Evolutionary conservation across 1,139 yeast species (phyloP).

Genomic region (Geotrichum carabidarum): DNA sequence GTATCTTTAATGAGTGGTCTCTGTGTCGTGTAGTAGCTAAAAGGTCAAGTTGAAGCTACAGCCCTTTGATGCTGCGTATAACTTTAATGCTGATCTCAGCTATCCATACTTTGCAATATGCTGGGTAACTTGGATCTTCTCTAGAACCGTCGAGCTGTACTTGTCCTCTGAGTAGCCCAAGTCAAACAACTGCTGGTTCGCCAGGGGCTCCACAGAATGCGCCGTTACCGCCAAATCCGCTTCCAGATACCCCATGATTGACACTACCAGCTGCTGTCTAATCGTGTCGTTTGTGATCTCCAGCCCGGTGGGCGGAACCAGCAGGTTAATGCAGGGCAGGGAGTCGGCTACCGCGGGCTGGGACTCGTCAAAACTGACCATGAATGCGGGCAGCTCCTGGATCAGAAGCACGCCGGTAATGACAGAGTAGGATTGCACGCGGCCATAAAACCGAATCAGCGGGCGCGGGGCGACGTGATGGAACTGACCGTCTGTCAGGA

Average conservation of each 20-base stretch:
- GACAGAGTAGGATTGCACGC: not conserved
- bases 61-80: too few species aligned
- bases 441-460: slow-evolving; percentile 15
- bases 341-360: not conserved
- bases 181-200: slow-evolving; percentile 9
- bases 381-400: slow-evolving; percentile 16
- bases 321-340: not conserved
- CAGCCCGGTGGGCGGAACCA: not conserved
- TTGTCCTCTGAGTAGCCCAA: slow-evolving; percentile 17
- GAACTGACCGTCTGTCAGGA: slow-evolving; percentile 3
- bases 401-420: not conserved
- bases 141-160: slow-evolving; percentile 14
- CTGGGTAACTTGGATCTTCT: slow-evolving; percentile 11
- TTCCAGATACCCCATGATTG: slow-evolving; percentile 8
- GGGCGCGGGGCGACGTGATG: slow-evolving; percentile 4
- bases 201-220: not conserved
- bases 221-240: slow-evolving; percentile 1
- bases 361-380: slow-evolving; percentile 1
- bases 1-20: too few species aligned
- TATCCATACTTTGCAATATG: slow-evolving; percentile 7
- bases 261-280: slow-evolving; percentile 6
- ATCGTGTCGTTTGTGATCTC: slow-evolving; percentile 1
- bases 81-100: too few species aligned
- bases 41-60: too few species aligned
- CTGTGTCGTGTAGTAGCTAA: too few species aligned